Evolutionary conservation across 345 rosid genomes (phyloP), one percentile per base, ranked within the genome.

Genomic region (Hibiscus tridactylites): DNA sequence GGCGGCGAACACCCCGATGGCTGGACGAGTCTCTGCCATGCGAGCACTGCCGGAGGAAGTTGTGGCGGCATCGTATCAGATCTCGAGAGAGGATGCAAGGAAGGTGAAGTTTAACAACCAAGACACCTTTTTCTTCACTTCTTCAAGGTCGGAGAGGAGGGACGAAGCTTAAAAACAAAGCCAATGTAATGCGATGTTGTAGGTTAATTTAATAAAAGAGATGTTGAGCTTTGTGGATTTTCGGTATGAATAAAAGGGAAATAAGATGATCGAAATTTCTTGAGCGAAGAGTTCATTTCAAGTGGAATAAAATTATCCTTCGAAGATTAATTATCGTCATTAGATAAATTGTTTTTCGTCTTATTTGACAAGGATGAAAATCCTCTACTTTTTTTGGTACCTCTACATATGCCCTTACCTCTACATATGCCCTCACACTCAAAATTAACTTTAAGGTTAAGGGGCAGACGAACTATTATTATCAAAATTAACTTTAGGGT

Each of bases 21-120:
- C 89, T 0, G 97, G 97, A 3, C 63, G 61, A 21, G 85, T 86
- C 72, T 91, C 90, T 0, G 82, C 74, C 42, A 8, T 90, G n/a
- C 60, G 90, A 47, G 90, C 81, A 4, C 70, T 93, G 54, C 98
- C 94, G 0, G 62, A 52, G 13, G 91, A 84, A 56, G 87, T 93
- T 3, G 33, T 90, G 1, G 86, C 88, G 44, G 83, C 79, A 0
- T 84, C 88, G 0, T 88, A 75, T 81, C 75, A 61, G 61, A 78
- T 88, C 1, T 80, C 87, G 0, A 72, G 76, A 16, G 83, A 88
- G 61, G 91, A 93, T 8, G 98, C 96, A 0, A 79, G 63, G 67
- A 80, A 77, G 73, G 46, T 91, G 74, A 87, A 93, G 86, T 78
- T 73, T 21, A 79, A 52, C 61, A 82, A 79, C 73, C 80, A 65